Conservation (phyloP, 2,329 filamentous ascomycete genomes). For the Tolypocladium ophioglossoides region DNA sequence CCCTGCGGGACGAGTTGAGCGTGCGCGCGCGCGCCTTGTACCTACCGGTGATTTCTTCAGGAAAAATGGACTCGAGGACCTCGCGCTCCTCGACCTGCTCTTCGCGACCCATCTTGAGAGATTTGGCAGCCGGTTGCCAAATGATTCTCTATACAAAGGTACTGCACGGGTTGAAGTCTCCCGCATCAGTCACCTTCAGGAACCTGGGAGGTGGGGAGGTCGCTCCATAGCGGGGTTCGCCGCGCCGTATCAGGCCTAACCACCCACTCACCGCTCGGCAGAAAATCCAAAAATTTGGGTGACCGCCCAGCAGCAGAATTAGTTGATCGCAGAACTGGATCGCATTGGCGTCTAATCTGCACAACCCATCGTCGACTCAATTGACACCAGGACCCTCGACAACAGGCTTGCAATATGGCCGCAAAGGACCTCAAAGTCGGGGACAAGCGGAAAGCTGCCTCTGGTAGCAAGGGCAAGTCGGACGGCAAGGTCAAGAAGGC, state of each 20-base stretch:
- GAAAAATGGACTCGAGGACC: conserved; percentile 96
- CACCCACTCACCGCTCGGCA: conserved; percentile 24
- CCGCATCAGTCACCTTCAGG: background rate
- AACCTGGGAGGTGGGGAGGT: conserved; percentile 12
- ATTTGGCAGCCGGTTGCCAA: background rate
- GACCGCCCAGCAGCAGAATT: background rate
- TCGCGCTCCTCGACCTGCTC: conserved; percentile 94
- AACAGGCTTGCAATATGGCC: conserved; percentile 27
- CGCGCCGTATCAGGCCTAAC: conserved; percentile 11
- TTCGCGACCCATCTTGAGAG: conserved; percentile 53
- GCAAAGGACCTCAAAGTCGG: conserved; percentile 34
- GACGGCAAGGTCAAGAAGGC: conserved; percentile 40
- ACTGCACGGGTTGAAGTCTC: background rate
- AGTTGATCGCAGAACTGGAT: background rate
- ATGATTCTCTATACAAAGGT: background rate
- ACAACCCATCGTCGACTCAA: background rate
- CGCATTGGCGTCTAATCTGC: background rate
- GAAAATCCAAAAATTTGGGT: conserved; percentile 13
- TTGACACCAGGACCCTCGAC: background rate
- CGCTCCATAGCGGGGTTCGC: conserved; percentile 16
- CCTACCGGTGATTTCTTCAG: conserved; percentile 86
- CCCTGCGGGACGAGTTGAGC: background rate
- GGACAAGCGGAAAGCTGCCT: conserved; percentile 46
- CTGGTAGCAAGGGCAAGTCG: conserved; percentile 30
- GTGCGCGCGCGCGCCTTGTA: background rate